Evolutionary conservation across 768 basidiomycete genomes (phyloP).

Genomic region (Mrakia hoshinonis): DNA sequence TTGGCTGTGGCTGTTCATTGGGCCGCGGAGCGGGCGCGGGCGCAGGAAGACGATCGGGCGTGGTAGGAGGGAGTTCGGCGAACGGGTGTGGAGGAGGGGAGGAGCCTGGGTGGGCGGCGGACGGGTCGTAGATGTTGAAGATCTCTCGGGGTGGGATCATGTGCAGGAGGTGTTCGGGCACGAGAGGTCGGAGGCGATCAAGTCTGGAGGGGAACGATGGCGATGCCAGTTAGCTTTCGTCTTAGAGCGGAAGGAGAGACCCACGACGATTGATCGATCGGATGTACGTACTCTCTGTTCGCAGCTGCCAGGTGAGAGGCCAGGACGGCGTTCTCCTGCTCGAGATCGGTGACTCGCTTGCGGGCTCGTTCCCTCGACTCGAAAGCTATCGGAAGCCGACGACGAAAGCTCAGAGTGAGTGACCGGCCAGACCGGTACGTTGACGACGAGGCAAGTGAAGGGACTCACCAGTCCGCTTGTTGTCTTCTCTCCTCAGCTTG

Average conservation of each 20-base stretch:
- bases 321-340: not conserved
- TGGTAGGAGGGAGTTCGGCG: slow-evolving; percentile 4
- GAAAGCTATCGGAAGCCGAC: not conserved
- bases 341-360: not conserved
- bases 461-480: slow-evolving; percentile 4
- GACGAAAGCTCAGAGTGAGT: too few species aligned
- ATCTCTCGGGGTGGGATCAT: not conserved
- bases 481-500: not conserved
- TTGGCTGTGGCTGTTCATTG: not conserved
- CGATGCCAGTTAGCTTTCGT: not conserved
- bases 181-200: not conserved
- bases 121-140: slow-evolving; percentile 11
- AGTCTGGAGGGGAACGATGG: not conserved
- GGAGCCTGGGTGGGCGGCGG: not conserved
- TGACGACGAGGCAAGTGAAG: not conserved
- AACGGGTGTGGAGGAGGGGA: not conserved
- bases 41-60: not conserved
- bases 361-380: not conserved
- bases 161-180: not conserved
- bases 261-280: too few species aligned
- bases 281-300: not conserved
- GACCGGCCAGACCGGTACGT: not conserved
- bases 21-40: not conserved
- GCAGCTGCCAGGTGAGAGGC: not conserved
- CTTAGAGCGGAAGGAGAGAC: not conserved